phyloP scores from a whole-genome alignment of 2,329 filamentous ascomycete genomes.

The Hawksworthiomyces lignivorus region DNA sequence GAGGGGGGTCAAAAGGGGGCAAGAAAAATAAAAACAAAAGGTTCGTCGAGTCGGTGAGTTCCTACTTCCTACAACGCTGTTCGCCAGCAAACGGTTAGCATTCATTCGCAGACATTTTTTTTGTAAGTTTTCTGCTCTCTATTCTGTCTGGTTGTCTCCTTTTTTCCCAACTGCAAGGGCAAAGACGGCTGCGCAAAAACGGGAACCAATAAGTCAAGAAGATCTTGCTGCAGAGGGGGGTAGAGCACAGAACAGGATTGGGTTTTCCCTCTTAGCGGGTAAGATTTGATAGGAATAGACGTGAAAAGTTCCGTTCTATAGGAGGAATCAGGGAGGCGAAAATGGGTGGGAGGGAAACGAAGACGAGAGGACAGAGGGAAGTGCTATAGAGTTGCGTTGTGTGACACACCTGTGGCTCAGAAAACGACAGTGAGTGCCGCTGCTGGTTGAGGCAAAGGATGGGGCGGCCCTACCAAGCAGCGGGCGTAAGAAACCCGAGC shows the following conservation, averaged over 20 bases:
- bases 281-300: slow-evolving; percentile 1
- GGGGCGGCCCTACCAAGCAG: slow-evolving; percentile 2
- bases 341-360: slow-evolving; percentile 9
- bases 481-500: too few relatives aligned
- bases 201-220: slow-evolving; percentile 11
- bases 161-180: slow-evolving; percentile 13
- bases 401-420: slow-evolving; percentile 11
- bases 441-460: neutral
- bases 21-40: neutral
- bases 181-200: slow-evolving; percentile 10
- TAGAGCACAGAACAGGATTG: slow-evolving; percentile 11
- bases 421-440: neutral
- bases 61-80: slow-evolving; percentile 4
- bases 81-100: slow-evolving; percentile 4
- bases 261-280: slow-evolving; percentile 4
- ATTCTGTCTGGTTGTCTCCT: slow-evolving; percentile 3
- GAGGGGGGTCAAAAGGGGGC: neutral
- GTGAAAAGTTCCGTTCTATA: slow-evolving; percentile 1
- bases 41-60: slow-evolving; percentile 5
- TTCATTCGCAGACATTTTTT: neutral
- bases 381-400: slow-evolving; percentile 10
- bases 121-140: neutral
- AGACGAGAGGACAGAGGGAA: slow-evolving; percentile 9
- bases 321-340: neutral
- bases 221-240: slow-evolving; percentile 8